Evolutionary conservation across 148 eudicot genomes (phyloP).

Genomic region (Polygonum maritimum): DNA sequence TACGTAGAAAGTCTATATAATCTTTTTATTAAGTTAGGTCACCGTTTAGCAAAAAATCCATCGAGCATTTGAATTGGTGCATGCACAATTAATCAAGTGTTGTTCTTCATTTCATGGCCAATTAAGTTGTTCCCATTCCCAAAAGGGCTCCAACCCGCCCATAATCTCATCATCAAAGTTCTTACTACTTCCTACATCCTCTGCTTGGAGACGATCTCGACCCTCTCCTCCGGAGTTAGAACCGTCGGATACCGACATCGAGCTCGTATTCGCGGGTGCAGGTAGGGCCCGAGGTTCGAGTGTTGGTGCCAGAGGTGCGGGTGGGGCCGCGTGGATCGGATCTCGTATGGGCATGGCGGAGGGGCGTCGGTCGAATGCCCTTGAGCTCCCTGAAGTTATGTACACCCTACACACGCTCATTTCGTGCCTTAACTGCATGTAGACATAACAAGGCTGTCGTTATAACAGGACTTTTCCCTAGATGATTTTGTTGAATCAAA

Average conservation of each 20-base stretch:
- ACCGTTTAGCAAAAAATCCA: too few relatives aligned
- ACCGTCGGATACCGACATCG: neutral
- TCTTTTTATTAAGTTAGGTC: too few relatives aligned
- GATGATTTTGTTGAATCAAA: neutral
- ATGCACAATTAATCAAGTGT: neutral
- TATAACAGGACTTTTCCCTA: neutral
- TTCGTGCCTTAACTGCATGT: slow-evolving; percentile 52
- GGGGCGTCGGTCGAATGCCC: slow-evolving; percentile 65
- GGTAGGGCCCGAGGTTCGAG: neutral
- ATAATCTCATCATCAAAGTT: neutral
- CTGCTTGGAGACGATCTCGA: neutral
- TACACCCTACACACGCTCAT: slow-evolving; percentile 55
- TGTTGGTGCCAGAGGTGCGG: neutral
- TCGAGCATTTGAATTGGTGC: neutral
- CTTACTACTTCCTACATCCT: neutral
- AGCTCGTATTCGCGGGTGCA: neutral
- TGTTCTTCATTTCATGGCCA: slow-evolving; percentile 13
- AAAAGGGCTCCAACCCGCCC: slow-evolving; percentile 10
- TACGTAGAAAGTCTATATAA: too few relatives aligned
- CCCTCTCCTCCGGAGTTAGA: slow-evolving; percentile 16
- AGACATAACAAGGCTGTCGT: neutral
- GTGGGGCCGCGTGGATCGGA: neutral
- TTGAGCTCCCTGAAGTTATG: slow-evolving; percentile 40
- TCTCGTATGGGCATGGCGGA: neutral
- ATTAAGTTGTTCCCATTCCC: slow-evolving; percentile 22